Evolutionary conservation across 179 eudicot species (phyloP).

Genomic region (Silene vulgaris): DNA sequence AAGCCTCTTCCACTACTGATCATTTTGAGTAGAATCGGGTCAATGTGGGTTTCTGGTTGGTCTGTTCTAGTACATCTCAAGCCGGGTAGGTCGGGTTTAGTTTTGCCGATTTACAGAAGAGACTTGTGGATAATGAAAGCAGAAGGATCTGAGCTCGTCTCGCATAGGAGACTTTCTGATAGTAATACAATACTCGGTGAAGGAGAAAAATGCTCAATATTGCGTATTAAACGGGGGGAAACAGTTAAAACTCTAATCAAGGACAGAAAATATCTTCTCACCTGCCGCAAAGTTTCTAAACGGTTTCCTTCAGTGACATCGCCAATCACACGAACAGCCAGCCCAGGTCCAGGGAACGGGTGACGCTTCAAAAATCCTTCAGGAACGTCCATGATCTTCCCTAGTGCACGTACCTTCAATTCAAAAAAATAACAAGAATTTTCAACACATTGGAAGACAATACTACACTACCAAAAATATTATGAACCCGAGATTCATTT

Average conservation of each 20-base stretch:
- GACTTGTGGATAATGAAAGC: too few species aligned
- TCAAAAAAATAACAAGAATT: constrained; percentile 12
- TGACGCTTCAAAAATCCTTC: constrained; percentile 76
- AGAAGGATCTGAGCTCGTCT: too few species aligned
- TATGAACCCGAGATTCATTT: neutral
- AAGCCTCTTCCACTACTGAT: too few species aligned
- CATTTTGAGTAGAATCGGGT: too few species aligned
- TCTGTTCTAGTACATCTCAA: too few species aligned
- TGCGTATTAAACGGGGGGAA: too few species aligned
- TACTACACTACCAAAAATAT: neutral
- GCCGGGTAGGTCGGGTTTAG: too few species aligned
- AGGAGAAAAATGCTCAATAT: too few species aligned
- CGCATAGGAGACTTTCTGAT: neutral
- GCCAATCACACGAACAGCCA: constrained; percentile 84
- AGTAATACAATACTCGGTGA: too few species aligned
- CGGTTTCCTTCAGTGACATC: constrained; percentile 79
- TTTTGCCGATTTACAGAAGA: too few species aligned
- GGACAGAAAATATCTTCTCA: constrained; percentile 20
- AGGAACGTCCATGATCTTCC: constrained; percentile 80
- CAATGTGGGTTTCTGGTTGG: too few species aligned
- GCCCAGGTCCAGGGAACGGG: constrained; percentile 96
- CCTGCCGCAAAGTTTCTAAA: constrained; percentile 70
- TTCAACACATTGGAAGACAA: neutral
- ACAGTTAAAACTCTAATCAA: neutral
- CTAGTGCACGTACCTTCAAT: constrained; percentile 73